A percentile compares a stretch with the other conserved stretches of the same genome.
These are phyloP conservation scores for Moelleriella libera DNA, from an alignment of 2,329 filamentous ascomycete species.

Conservation along the genomic window DNA sequence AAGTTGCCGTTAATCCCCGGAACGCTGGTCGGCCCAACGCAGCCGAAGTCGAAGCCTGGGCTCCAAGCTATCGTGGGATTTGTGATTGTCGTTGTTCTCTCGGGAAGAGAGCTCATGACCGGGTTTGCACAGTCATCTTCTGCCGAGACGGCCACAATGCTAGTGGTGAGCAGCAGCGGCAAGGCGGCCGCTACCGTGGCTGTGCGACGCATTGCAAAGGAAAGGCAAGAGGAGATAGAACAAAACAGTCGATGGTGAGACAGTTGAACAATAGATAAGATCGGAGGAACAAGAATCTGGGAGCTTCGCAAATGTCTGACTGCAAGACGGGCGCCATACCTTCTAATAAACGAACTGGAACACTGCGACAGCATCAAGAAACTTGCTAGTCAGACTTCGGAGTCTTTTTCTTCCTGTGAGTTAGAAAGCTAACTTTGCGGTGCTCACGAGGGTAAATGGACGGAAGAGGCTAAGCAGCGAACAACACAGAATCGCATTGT, in stretches of 20 bases:
- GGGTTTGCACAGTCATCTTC: not conserved
- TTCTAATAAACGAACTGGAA: not conserved
- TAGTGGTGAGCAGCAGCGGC: slow-evolving; percentile 1
- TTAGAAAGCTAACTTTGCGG: not conserved
- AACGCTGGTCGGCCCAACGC: not conserved
- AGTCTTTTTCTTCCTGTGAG: not conserved
- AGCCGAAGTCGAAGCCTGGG: not conserved
- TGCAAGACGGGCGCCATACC: not conserved
- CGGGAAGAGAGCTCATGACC: not conserved
- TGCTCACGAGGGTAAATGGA: not conserved
- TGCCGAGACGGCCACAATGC: not conserved
- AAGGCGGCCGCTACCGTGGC: not conserved
- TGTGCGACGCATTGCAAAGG: not conserved
- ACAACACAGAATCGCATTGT: too few species aligned
- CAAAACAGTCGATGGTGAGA: not conserved
- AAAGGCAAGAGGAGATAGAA: not conserved
- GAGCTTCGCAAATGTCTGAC: not conserved
- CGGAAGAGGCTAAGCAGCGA: too few species aligned
- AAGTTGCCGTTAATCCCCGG: not conserved
- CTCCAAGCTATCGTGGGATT: slow-evolving; percentile 1
- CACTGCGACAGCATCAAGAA: not conserved
- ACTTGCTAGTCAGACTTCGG: not conserved
- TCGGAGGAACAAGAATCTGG: not conserved
- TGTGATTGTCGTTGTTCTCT: slow-evolving; percentile 1
- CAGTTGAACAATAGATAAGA: not conserved